Conservation (phyloP, 2,329 filamentous ascomycete genomes). For the Fusarium pseudoanthophilum region DNA sequence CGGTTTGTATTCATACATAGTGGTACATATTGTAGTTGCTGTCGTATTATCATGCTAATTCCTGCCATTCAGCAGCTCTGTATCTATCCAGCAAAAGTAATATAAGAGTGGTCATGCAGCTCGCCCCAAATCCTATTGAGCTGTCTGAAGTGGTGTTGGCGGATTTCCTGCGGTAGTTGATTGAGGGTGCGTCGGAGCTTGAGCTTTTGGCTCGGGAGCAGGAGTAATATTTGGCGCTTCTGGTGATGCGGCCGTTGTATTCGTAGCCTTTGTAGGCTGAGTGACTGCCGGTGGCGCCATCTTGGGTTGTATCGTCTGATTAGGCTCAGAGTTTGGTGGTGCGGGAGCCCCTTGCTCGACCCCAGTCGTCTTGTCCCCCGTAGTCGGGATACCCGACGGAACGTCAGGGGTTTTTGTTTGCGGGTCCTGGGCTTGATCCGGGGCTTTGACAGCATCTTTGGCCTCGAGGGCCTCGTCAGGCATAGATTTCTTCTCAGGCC, state of each 20-base stretch:
- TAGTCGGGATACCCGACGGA: background rate
- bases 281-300: conserved; percentile 2
- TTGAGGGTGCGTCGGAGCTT: background rate
- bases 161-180: background rate
- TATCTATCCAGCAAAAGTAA: background rate
- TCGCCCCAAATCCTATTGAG: background rate
- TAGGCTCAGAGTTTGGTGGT: conserved; percentile 6
- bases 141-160: background rate
- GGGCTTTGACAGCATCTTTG: conserved; percentile 27
- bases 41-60: conserved; percentile 4
- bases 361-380: conserved; percentile 1
- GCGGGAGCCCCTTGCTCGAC: conserved; percentile 2
- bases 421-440: conserved; percentile 14
- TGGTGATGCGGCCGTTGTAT: conserved; percentile 8
- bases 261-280: conserved; percentile 2
- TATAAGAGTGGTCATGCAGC: background rate
- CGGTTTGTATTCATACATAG: background rate
- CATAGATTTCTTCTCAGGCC: conserved; percentile 34
- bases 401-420: conserved; percentile 21
- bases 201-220: background rate
- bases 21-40: background rate
- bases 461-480: conserved; percentile 23
- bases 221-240: background rate
- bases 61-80: background rate
- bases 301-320: conserved; percentile 11